Evolutionary conservation across 345 rosid genomes (phyloP).

Genomic region (Litchi chinensis): DNA sequence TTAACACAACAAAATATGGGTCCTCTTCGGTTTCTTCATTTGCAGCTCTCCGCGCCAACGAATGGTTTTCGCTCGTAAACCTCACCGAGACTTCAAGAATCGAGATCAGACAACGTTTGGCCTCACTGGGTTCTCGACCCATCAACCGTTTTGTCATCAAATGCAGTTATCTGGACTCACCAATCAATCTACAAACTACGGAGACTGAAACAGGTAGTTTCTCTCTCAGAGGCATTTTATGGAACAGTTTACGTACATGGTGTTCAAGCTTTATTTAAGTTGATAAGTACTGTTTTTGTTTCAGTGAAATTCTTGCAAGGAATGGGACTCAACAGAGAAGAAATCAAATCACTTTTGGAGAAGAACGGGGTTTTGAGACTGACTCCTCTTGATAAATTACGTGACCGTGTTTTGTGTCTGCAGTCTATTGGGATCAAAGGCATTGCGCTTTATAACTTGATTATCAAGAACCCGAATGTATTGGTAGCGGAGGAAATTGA

Average conservation of each 20-base stretch:
- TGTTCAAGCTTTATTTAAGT: not conserved
- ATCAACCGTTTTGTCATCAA: slow-evolving; percentile 19
- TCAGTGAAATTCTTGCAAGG: slow-evolving; percentile 49
- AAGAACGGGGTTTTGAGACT: slow-evolving; percentile 44
- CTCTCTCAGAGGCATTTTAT: slow-evolving; percentile 28
- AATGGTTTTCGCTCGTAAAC: slow-evolving; percentile 13
- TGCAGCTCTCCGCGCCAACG: slow-evolving; percentile 19
- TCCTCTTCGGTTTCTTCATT: not conserved
- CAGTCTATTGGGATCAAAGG: slow-evolving; percentile 53
- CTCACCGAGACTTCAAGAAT: slow-evolving; percentile 20
- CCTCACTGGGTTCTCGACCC: slow-evolving; percentile 20
- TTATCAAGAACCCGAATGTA: slow-evolving; percentile 51
- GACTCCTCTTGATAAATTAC: slow-evolving; percentile 38
- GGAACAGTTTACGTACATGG: slow-evolving; percentile 28
- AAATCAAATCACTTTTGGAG: slow-evolving; percentile 35
- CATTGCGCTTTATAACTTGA: slow-evolving; percentile 48
- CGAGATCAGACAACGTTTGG: slow-evolving; percentile 22
- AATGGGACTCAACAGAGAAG: slow-evolving; percentile 47
- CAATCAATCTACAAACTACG: not conserved
- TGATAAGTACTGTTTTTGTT: slow-evolving; percentile 14
- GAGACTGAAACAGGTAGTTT: slow-evolving; percentile 33
- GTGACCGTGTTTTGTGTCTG: slow-evolving; percentile 41
- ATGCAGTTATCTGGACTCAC: slow-evolving; percentile 32
- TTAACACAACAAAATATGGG: slow-evolving; percentile 17
- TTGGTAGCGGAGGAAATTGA: slow-evolving; percentile 55